Evolutionary conservation across 2,329 filamentous ascomycete genomes (phyloP).

Genomic region (Cercospora sojina): DNA sequence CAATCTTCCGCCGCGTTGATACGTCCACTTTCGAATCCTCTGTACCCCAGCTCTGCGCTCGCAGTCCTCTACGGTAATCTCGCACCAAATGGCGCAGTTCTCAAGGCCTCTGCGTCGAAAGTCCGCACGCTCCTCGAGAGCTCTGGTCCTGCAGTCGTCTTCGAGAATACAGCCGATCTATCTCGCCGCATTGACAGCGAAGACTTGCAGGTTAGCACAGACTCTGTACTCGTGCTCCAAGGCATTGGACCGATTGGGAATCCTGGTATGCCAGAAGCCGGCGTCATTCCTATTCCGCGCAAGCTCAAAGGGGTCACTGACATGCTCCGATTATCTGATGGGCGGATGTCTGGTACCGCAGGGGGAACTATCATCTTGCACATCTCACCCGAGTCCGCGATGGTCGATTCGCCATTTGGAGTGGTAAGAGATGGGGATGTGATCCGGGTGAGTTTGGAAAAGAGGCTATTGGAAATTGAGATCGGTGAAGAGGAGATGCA

Average conservation of each 20-base stretch:
- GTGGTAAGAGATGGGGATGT: constrained; percentile 51
- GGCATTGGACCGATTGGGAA: constrained; percentile 53
- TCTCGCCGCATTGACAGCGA: constrained; percentile 49
- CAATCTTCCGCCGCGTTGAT: constrained; percentile 46
- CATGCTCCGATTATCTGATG: constrained; percentile 56
- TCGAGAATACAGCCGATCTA: constrained; percentile 50
- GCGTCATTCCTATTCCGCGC: constrained; percentile 52
- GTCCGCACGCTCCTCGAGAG: constrained; percentile 47
- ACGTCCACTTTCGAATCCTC: constrained; percentile 46
- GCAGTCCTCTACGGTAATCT: constrained; percentile 51
- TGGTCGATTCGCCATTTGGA: constrained; percentile 50
- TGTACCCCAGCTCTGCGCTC: constrained; percentile 49
- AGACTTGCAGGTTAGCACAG: constrained; percentile 44
- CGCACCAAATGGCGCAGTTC: constrained; percentile 50
- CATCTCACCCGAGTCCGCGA: constrained; percentile 53
- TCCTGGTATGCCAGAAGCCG: constrained; percentile 55
- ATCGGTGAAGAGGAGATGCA: constrained; percentile 46
- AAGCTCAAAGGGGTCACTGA: constrained; percentile 53
- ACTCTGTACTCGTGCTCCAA: constrained; percentile 51
- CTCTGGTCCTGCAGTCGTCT: constrained; percentile 49
- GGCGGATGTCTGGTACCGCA: constrained; percentile 57
- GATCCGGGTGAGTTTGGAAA: constrained; percentile 49
- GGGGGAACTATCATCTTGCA: constrained; percentile 57
- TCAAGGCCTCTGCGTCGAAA: constrained; percentile 55
- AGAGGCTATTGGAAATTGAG: constrained; percentile 44